Evolutionary conservation across 2,329 filamentous ascomycete species (phyloP).

Genomic region (Pseudogymnoascus sp.): DNA sequence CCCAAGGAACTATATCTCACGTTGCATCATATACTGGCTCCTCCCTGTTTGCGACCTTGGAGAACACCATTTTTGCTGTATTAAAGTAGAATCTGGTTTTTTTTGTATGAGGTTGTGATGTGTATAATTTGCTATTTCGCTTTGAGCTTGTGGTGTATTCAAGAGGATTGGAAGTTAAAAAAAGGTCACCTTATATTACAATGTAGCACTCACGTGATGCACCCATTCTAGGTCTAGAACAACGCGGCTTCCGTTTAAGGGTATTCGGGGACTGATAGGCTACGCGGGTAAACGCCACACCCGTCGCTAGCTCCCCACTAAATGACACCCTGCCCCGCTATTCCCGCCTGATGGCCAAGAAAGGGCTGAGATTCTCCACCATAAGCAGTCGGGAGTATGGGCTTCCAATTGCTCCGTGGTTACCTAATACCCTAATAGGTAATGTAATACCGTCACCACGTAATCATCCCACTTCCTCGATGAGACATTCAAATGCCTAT

Average conservation of each 20-base stretch:
- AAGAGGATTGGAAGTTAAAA: background rate
- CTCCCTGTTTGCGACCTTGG: constrained; percentile 5
- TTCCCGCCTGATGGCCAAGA: background rate
- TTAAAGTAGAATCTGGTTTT: background rate
- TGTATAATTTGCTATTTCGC: background rate
- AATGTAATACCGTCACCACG: background rate
- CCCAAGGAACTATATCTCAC: background rate
- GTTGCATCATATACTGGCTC: constrained; percentile 7
- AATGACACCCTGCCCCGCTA: background rate
- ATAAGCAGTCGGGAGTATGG: background rate
- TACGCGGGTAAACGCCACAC: background rate
- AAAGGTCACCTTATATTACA: background rate
- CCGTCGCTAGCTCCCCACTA: background rate
- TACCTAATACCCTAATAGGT: background rate
- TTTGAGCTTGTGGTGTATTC: background rate
- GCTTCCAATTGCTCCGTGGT: background rate
- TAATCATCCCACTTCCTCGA: background rate
- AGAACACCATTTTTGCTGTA: constrained; percentile 3
- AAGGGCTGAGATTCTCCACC: background rate
- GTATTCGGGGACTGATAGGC: background rate
- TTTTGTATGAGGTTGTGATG: background rate
- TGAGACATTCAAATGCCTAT: background rate
- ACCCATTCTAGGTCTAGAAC: background rate
- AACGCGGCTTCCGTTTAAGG: background rate
- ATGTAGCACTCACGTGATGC: background rate